Evolutionary conservation across 2,329 filamentous ascomycete genomes (phyloP).

Genomic region (Neophaeococcomyces mojaviensis): DNA sequence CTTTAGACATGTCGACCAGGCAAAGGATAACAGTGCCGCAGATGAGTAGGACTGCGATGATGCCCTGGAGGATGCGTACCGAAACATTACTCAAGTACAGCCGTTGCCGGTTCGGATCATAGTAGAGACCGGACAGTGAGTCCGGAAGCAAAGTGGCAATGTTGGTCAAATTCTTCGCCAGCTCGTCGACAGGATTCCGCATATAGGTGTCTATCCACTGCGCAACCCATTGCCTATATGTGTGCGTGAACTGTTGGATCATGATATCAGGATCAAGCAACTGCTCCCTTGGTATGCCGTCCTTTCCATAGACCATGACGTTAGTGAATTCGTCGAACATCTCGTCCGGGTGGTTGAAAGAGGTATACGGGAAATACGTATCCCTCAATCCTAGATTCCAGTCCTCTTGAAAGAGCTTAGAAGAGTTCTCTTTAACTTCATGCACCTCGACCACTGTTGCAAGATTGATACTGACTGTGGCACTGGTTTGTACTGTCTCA

Average conservation of each 20-base stretch:
- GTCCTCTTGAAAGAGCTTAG: neutral
- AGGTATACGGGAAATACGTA: conserved; percentile 8
- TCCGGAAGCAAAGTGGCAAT: conserved; percentile 6
- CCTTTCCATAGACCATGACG: conserved; percentile 16
- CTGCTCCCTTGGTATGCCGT: conserved; percentile 13
- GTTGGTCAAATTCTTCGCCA: conserved; percentile 13
- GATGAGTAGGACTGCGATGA: conserved; percentile 12
- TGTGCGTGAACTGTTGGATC: conserved; percentile 13
- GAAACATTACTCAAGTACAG: conserved; percentile 13
- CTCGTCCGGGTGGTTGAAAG: conserved; percentile 10
- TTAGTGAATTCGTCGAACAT: conserved; percentile 10
- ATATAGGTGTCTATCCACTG: conserved; percentile 12
- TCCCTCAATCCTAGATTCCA: neutral
- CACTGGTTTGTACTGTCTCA: conserved; percentile 19
- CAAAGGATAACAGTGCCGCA: conserved; percentile 14
- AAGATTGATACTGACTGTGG: conserved; percentile 9
- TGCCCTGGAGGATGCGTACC: conserved; percentile 14
- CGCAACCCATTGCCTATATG: conserved; percentile 16
- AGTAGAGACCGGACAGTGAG: conserved; percentile 10
- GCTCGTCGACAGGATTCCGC: conserved; percentile 11
- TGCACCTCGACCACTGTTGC: neutral
- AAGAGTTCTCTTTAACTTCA: neutral
- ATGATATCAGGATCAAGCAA: conserved; percentile 10
- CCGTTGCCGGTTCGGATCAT: conserved; percentile 10
- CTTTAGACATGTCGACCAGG: conserved; percentile 15